These are phyloP conservation scores for Polyporus arcularius DNA, from an alignment of 768 basidiomycete species.

Conservation along the genomic window DNA sequence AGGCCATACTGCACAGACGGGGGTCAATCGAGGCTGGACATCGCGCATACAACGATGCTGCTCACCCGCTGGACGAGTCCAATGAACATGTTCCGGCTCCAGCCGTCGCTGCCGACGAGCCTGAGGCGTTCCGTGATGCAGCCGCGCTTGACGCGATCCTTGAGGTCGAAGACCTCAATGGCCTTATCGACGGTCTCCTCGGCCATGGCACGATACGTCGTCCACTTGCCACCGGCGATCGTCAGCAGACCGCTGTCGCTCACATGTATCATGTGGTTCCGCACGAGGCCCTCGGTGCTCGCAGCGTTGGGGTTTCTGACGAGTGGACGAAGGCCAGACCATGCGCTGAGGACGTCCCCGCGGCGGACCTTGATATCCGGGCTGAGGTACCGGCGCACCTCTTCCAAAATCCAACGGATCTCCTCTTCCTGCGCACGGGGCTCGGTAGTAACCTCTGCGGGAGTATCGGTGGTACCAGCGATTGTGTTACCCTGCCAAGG, in stretches of 20 bases:
- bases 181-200: conserved; percentile 92
- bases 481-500: conserved; percentile 99
- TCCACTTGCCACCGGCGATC: conserved; percentile 98
- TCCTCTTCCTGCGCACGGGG: conserved; percentile 90
- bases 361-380: conserved; percentile 93
- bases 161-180: conserved; percentile 73
- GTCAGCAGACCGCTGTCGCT: conserved; percentile 82
- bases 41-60: conserved; percentile 15
- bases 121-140: conserved; percentile 82
- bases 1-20: conserved; percentile 67
- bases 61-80: conserved; percentile 86
- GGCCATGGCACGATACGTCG: conserved; percentile 95
- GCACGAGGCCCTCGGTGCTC: conserved; percentile 83
- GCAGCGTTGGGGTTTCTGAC: conserved; percentile 77
- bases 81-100: conserved; percentile 97
- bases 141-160: conserved; percentile 50
- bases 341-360: conserved; percentile 93
- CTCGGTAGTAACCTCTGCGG: conserved; percentile 67
- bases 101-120: conserved; percentile 90
- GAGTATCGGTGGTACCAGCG: conserved; percentile 93
- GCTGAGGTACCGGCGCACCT: conserved; percentile 85
- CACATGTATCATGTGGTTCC: conserved; percentile 92
- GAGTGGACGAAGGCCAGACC: conserved; percentile 90
- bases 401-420: conserved; percentile 95
- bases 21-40: neutral